Evolutionary conservation across 352 stramenopile species (phyloP).

Genomic region (Thraustotheca clavata): DNA sequence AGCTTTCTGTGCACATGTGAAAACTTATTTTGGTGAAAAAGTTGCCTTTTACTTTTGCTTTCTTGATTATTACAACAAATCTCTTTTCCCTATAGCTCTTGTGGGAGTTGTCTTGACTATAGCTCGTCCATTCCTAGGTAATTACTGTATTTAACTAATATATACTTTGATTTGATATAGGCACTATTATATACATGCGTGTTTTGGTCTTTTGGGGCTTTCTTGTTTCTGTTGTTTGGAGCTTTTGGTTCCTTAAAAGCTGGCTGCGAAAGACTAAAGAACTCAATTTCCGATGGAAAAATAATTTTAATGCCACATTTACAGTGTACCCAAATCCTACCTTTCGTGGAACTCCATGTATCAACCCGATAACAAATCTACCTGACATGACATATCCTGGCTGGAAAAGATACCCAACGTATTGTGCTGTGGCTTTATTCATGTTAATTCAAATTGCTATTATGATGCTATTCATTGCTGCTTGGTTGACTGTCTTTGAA

Average conservation of each 20-base stretch:
- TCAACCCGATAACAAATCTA: constrained; percentile 70
- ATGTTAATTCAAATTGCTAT: constrained; percentile 77
- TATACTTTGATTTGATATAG: constrained; percentile 40
- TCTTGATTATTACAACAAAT: constrained; percentile 83
- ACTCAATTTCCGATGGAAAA: constrained; percentile 63
- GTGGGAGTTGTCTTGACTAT: constrained; percentile 60
- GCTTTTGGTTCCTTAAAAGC: constrained; percentile 70
- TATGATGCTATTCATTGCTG: constrained; percentile 78
- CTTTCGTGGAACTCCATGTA: constrained; percentile 51
- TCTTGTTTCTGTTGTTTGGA: constrained; percentile 71
- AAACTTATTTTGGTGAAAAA: constrained; percentile 75
- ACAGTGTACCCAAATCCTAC: constrained; percentile 74
- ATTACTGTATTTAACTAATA: background rate
- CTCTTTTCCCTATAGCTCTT: constrained; percentile 62
- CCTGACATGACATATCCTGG: constrained; percentile 54
- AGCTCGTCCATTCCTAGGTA: constrained; percentile 1
- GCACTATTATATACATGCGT: constrained; percentile 75
- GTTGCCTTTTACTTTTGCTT: constrained; percentile 83
- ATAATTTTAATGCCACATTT: constrained; percentile 30
- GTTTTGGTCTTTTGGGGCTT: constrained; percentile 61
- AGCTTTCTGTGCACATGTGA: constrained; percentile 49
- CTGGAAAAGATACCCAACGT: constrained; percentile 65
- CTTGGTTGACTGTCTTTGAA: constrained; percentile 84
- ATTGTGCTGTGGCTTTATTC: constrained; percentile 66
- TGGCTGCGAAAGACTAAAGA: constrained; percentile 70